These are phyloP conservation scores for Alternaria alternata DNA, from an alignment of 2,329 filamentous ascomycete species.

Conservation along the genomic window DNA sequence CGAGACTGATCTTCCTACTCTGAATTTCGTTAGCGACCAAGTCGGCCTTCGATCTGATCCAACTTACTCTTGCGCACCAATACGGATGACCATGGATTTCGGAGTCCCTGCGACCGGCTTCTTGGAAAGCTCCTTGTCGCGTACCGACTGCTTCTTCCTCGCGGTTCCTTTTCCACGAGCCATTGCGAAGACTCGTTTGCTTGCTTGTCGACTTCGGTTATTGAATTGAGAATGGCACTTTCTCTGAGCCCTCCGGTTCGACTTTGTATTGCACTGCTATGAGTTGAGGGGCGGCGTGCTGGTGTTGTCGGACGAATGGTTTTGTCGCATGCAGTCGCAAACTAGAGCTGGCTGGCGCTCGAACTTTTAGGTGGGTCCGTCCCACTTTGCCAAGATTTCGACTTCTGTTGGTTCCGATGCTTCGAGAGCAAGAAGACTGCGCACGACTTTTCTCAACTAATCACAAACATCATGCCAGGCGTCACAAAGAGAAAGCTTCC, in stretches of 20 bases:
- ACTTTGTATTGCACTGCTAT: neutral
- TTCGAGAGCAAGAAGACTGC: neutral
- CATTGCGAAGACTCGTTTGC: slow-evolving; percentile 31
- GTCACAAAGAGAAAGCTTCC: slow-evolving; percentile 56
- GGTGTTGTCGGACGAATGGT: neutral
- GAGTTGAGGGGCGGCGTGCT: neutral
- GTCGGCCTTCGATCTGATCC: neutral
- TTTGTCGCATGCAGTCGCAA: slow-evolving; percentile 13
- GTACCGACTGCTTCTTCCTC: slow-evolving; percentile 45
- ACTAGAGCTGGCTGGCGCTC: slow-evolving; percentile 7
- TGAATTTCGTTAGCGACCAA: neutral
- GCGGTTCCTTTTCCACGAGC: slow-evolving; percentile 39
- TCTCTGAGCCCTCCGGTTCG: neutral
- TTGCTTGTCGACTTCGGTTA: slow-evolving; percentile 7
- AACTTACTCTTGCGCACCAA: slow-evolving; percentile 79
- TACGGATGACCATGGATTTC: slow-evolving; percentile 98
- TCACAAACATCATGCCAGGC: slow-evolving; percentile 46
- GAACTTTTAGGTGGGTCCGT: slow-evolving; percentile 21
- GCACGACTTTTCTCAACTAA: slow-evolving; percentile 8
- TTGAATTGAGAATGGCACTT: neutral
- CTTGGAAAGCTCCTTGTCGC: slow-evolving; percentile 54
- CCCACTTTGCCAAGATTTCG: slow-evolving; percentile 23
- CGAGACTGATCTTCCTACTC: slow-evolving; percentile 85
- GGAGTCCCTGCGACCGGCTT: slow-evolving; percentile 71
- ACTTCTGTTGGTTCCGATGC: neutral